phyloP scores from a whole-genome alignment of 805 yeast species.

The Myxozyma sirexii region DNA sequence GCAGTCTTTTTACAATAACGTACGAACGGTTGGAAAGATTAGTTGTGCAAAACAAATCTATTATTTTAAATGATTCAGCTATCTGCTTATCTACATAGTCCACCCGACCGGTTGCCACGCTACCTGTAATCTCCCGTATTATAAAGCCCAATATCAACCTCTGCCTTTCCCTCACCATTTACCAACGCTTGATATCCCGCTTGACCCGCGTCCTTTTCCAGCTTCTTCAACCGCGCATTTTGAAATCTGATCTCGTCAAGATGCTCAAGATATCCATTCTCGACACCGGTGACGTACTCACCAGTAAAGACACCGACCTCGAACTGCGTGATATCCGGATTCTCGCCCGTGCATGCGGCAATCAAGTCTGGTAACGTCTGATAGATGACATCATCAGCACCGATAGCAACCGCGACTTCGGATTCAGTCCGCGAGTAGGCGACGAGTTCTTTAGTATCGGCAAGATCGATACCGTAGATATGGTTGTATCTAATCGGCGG shows the following conservation, averaged over 20 bases:
- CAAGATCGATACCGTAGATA: constrained; percentile 95
- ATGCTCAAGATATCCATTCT: constrained; percentile 76
- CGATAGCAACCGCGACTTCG: constrained; percentile 74
- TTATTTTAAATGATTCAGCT: neutral
- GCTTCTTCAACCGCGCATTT: constrained; percentile 46
- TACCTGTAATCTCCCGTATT: constrained; percentile 56
- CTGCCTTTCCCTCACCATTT: constrained; percentile 70
- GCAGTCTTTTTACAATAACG: no score
- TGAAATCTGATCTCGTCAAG: constrained; percentile 81
- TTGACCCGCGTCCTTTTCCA: constrained; percentile 50
- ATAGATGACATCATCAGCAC: constrained; percentile 89
- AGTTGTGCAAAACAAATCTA: no score
- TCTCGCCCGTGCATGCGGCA: constrained; percentile 61
- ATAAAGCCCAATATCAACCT: constrained; percentile 65
- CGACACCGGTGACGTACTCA: constrained; percentile 89
- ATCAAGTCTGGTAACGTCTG: constrained; percentile 83
- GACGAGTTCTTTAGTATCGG: constrained; percentile 90
- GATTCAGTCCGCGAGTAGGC: constrained; percentile 78
- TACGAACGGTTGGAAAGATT: no score
- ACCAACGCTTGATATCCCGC: constrained; percentile 1
- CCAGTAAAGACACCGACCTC: constrained; percentile 99
- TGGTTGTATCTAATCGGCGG: constrained; percentile 97
- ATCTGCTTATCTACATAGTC: neutral
- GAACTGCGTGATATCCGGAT: constrained; percentile 56
- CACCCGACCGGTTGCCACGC: neutral